Evolutionary conservation across 805 yeast species (phyloP).

Genomic region (Candida maris): DNA sequence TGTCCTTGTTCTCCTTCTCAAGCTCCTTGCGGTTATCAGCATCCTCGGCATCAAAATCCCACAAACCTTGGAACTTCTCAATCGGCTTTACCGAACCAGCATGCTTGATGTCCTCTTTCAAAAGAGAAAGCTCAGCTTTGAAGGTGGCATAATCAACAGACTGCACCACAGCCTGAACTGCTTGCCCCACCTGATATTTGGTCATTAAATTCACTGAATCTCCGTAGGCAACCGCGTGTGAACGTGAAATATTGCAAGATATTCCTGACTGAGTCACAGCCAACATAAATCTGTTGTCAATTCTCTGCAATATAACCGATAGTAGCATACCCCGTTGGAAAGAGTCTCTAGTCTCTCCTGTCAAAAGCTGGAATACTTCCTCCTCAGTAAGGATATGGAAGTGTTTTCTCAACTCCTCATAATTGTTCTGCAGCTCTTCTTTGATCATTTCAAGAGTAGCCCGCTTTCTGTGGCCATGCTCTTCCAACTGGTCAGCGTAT

Average conservation of each 20-base stretch:
- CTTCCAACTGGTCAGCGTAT: slow-evolving; percentile 85
- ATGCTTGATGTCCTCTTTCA: slow-evolving; percentile 58
- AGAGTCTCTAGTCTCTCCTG: slow-evolving; percentile 76
- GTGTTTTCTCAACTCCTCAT: slow-evolving; percentile 76
- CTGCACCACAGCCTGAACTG: slow-evolving; percentile 77
- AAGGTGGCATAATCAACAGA: slow-evolving; percentile 71
- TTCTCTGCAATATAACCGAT: slow-evolving; percentile 70
- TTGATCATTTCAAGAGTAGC: slow-evolving; percentile 80
- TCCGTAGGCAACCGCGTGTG: slow-evolving; percentile 41
- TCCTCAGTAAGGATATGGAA: slow-evolving; percentile 60
- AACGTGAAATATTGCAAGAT: slow-evolving; percentile 30
- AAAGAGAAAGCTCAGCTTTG: slow-evolving; percentile 68
- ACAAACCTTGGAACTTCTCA: slow-evolving; percentile 55
- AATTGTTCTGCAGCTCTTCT: slow-evolving; percentile 83
- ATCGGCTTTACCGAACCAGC: slow-evolving; percentile 43
- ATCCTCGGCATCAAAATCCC: slow-evolving; percentile 79
- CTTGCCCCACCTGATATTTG: slow-evolving; percentile 62
- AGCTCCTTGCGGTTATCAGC: slow-evolving; percentile 57
- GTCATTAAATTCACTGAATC: slow-evolving; percentile 38
- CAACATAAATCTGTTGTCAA: slow-evolving; percentile 39
- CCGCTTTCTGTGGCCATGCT: slow-evolving; percentile 68
- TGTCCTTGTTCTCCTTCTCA: slow-evolving; percentile 60
- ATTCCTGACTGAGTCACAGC: slow-evolving; percentile 58
- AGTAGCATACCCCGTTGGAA: slow-evolving; percentile 67
- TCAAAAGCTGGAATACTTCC: slow-evolving; percentile 82